Conservation (phyloP, 2,329 filamentous ascomycete genomes). For the Fusarium nodosum region DNA sequence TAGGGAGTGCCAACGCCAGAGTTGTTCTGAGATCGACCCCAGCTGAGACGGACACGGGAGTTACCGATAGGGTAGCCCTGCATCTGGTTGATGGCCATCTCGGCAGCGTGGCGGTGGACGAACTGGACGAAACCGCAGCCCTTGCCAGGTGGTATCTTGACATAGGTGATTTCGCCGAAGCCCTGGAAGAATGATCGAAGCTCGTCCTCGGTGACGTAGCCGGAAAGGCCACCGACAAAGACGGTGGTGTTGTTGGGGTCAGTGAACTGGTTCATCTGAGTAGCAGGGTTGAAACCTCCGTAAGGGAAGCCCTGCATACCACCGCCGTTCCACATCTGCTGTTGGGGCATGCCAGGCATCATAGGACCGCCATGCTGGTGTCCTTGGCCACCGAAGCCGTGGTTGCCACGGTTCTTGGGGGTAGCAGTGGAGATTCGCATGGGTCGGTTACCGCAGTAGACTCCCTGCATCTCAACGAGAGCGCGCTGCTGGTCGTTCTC, state of each 20-base stretch:
- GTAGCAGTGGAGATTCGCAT: slow-evolving; percentile 99
- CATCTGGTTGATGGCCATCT: slow-evolving; percentile 99
- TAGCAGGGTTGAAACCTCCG: slow-evolving; percentile 63
- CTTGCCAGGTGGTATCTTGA: slow-evolving; percentile 99
- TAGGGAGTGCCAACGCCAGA: slow-evolving; percentile 98
- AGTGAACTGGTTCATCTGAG: slow-evolving; percentile 97
- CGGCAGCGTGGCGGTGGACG: slow-evolving; percentile 96
- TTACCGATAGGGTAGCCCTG: slow-evolving; percentile 99
- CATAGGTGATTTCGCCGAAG: slow-evolving; percentile 99
- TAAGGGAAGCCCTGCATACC: slow-evolving; percentile 55
- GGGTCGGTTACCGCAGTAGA: slow-evolving; percentile 97
- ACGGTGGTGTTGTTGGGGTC: slow-evolving; percentile 99
- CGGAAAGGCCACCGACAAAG: slow-evolving; percentile 95
- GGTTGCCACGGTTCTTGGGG: slow-evolving; percentile 82
- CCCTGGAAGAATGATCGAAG: slow-evolving; percentile 99
- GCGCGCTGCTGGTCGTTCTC: slow-evolving; percentile 97
- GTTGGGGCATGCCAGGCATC: slow-evolving; percentile 61
- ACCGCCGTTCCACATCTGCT: slow-evolving; percentile 58
- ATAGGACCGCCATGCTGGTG: slow-evolving; percentile 62
- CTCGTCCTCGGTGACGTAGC: slow-evolving; percentile 99
- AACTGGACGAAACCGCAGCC: slow-evolving; percentile 99
- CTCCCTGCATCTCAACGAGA: slow-evolving; percentile 97
- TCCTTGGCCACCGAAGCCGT: slow-evolving; percentile 57
- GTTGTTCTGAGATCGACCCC: slow-evolving; percentile 99
- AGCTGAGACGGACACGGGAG: slow-evolving; percentile 95